Evolutionary conservation across 2,329 filamentous ascomycete species (phyloP), one percentile per base, ranked within the genome.

Genomic region (Trichoderma koningiopsis): DNA sequence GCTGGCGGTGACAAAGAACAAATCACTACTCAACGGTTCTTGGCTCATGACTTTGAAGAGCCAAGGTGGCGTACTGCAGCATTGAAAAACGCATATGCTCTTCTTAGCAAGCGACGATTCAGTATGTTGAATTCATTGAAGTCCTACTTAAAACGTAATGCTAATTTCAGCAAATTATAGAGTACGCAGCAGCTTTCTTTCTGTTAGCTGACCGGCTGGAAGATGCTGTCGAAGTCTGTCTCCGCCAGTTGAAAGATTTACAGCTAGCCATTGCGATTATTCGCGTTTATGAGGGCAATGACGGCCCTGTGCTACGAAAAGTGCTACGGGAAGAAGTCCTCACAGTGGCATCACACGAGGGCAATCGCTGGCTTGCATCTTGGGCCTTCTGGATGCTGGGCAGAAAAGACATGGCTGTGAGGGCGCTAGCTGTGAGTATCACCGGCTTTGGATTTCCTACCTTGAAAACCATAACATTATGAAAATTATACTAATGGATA

Each of bases 121-220:
- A 88, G 91, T 93, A 59, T 4, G 61, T 67, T 22, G 22, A 49
- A n/a, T n/a, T 14, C 52, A 10, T 22, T 27, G 14, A 5, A 22
- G 7, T 29, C 37, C 2, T 19, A 52, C 6, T 43, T n/a, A 43
- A 3, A 43, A 43, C 40, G n/a, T 7, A 43, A 43, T 19, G 16
- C 31, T n/a, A 4, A 58, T 29, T 35, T 37, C 60, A 70, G 60
- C 29, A 16, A 27, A 6, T 1, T 24, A 64, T 67, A 93, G 93
- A 93, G 80, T 99, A 99, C 76, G 94, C 96, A 3, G 96, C 95
- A 0, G 92, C 96, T 0, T 99, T 98, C 81, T 99, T 99, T 82
- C 84, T 99, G 6, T 85, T 99, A 1, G 96, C 92, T 2, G 94
- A 94, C 73, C 91, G 91, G 75, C 83, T 97, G 0, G 88, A 91